Evolutionary conservation across 2,329 filamentous ascomycete genomes (phyloP).

Genomic region (Ascochyta pisi): DNA sequence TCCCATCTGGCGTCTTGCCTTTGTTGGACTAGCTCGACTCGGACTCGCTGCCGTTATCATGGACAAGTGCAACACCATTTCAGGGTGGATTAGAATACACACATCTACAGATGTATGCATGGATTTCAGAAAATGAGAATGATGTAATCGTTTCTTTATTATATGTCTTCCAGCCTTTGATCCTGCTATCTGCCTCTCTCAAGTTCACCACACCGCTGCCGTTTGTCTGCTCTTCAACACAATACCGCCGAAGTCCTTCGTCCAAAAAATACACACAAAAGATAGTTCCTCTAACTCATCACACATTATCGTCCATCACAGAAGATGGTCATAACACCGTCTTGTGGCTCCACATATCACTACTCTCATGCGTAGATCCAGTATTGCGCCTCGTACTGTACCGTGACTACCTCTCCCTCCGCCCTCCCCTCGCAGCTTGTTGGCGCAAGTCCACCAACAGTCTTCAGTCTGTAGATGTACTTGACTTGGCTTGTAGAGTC

Average conservation of each 20-base stretch:
- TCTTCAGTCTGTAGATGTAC: constrained; percentile 83
- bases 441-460: constrained; percentile 79
- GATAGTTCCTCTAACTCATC: too few relatives aligned
- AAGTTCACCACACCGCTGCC: too few relatives aligned
- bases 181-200: too few relatives aligned
- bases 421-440: constrained; percentile 66
- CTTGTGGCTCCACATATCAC: not conserved
- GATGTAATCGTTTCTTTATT: too few relatives aligned
- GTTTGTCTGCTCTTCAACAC: too few relatives aligned
- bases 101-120: too few relatives aligned
- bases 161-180: too few relatives aligned
- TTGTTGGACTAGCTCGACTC: not conserved
- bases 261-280: too few relatives aligned
- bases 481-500: constrained; percentile 58
- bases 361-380: constrained; percentile 60
- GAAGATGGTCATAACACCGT: not conserved
- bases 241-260: too few relatives aligned
- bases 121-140: too few relatives aligned
- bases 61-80: not conserved
- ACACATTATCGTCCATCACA: not conserved
- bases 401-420: constrained; percentile 62
- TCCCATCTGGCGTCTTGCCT: constrained; percentile 1
- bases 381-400: constrained; percentile 86
- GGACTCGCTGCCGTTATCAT: not conserved
- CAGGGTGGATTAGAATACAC: not conserved